Percentiles rank a stretch among this genome's conserved stretches.
phyloP scores from a whole-genome alignment of 805 yeast species.

The Wickerhamiella spandovensis region DNA sequence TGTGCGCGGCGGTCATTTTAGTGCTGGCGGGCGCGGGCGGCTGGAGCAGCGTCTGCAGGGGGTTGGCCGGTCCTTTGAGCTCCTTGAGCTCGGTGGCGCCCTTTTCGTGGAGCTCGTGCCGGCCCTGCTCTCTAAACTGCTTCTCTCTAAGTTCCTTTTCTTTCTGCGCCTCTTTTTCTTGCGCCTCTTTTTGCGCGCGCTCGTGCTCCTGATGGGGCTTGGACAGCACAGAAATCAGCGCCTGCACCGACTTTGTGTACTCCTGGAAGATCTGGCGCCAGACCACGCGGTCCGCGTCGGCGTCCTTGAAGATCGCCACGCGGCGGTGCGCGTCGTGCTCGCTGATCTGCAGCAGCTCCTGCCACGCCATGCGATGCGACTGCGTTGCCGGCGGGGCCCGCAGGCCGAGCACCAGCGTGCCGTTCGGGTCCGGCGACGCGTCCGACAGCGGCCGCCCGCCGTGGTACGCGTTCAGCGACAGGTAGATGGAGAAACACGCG shows the following conservation, averaged over 20 bases:
- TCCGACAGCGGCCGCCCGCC: conserved; percentile 19
- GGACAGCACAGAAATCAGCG: neutral
- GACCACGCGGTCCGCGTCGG: conserved; percentile 19
- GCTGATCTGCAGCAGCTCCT: conserved; percentile 25
- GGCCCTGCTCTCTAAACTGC: neutral
- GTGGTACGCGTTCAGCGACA: conserved; percentile 27
- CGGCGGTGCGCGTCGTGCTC: conserved; percentile 22
- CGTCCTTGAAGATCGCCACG: conserved; percentile 24
- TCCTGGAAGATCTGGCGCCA: conserved; percentile 23
- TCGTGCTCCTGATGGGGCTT: neutral
- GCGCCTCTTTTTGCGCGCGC: neutral
- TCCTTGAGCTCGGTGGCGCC: neutral
- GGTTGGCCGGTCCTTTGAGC: neutral
- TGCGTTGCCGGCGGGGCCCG: conserved; percentile 6
- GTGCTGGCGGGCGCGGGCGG: neutral
- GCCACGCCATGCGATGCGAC: conserved; percentile 26
- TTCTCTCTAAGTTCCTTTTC: neutral
- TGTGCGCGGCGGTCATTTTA: neutral
- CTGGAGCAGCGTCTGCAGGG: neutral
- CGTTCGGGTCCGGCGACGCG: conserved; percentile 23
- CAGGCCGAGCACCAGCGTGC: conserved; percentile 28
- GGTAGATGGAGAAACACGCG: conserved; percentile 21
- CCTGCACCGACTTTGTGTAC: conserved; percentile 4
- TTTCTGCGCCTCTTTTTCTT: neutral
- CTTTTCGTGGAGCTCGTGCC: neutral